A percentile compares a stretch with the other conserved stretches of the same genome.
phyloP scores from a whole-genome alignment of 768 basidiomycete genomes.

The Boletales sp. region DNA sequence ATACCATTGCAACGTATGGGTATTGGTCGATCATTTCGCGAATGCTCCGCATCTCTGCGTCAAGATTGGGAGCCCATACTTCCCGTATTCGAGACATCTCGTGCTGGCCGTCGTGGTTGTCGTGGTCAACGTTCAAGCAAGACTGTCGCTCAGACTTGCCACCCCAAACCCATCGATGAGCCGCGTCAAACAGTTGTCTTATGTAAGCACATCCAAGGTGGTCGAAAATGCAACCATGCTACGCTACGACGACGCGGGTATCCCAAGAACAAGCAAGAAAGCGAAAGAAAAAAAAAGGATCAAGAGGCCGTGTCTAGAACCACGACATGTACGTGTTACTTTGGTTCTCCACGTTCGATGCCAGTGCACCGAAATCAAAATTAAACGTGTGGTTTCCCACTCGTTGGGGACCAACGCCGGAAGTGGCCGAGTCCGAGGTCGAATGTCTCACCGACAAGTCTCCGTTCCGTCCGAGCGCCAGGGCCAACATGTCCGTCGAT shows the following conservation, averaged over 20 bases:
- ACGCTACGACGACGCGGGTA: slow-evolving; percentile 6
- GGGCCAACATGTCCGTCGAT: slow-evolving; percentile 31
- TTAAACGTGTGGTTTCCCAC: slow-evolving; percentile 56
- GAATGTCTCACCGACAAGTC: slow-evolving; percentile 19
- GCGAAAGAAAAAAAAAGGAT: background rate
- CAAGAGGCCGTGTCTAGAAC: slow-evolving; percentile 41
- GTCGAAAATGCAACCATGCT: background rate
- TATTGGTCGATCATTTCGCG: slow-evolving; percentile 85
- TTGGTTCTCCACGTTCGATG: slow-evolving; percentile 52
- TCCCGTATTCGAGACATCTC: slow-evolving; percentile 83
- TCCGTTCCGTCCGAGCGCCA: slow-evolving; percentile 29
- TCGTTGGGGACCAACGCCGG: slow-evolving; percentile 31
- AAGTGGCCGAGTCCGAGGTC: slow-evolving; percentile 15
- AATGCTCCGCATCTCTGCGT: slow-evolving; percentile 86
- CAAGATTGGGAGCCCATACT: slow-evolving; percentile 93
- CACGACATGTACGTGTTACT: slow-evolving; percentile 62
- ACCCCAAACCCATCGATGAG: slow-evolving; percentile 4
- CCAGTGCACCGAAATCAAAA: slow-evolving; percentile 60
- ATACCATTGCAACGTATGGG: slow-evolving; percentile 94
- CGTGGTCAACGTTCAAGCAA: slow-evolving; percentile 15
- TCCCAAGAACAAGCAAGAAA: slow-evolving; percentile 19
- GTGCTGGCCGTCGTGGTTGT: slow-evolving; percentile 10
- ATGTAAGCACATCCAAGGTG: slow-evolving; percentile 21
- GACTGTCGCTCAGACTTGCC: slow-evolving; percentile 6
- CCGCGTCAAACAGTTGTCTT: slow-evolving; percentile 20